Evolutionary conservation across 192 early-diverging fungal species (phyloP).

Genomic region (Entrophospora sp.): DNA sequence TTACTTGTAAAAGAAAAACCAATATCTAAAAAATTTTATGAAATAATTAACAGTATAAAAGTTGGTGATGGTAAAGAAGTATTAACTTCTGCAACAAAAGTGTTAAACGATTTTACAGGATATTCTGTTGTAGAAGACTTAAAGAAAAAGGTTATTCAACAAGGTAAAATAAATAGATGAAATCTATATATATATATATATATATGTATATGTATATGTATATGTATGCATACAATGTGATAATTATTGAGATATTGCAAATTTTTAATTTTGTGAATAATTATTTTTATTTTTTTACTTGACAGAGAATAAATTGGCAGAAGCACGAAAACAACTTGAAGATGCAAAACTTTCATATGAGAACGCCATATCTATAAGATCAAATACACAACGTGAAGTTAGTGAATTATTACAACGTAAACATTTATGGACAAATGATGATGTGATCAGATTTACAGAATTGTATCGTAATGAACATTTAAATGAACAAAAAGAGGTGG

Average conservation of each 20-base stretch:
- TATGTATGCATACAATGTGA: not conserved
- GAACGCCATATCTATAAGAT: conserved; percentile 43
- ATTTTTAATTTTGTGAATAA: not conserved
- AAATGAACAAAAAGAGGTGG: conserved; percentile 42
- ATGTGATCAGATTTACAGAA: conserved; percentile 67
- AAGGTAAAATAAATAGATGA: conserved; percentile 29
- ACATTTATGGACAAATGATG: conserved; percentile 62
- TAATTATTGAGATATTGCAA: not conserved
- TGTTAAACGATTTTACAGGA: conserved; percentile 61
- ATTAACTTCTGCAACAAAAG: not conserved
- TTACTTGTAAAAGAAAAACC: too few species aligned
- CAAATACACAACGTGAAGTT: conserved; percentile 62
- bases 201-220: not conserved
- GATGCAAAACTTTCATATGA: conserved; percentile 46
- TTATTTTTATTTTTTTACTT: not conserved
- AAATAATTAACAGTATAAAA: too few species aligned
- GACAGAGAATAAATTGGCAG: conserved; percentile 35
- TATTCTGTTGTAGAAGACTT: conserved; percentile 58
- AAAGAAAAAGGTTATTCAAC: conserved; percentile 52
- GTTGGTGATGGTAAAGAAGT: too few species aligned
- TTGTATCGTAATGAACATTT: conserved; percentile 64
- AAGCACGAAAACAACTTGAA: conserved; percentile 37
- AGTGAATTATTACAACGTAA: conserved; percentile 72
- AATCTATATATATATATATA: not conserved
- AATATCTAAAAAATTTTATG: too few species aligned